These are phyloP conservation scores for Allium sativum DNA, from an alignment of 106 monocot genomes.

Conservation along the genomic window DNA sequence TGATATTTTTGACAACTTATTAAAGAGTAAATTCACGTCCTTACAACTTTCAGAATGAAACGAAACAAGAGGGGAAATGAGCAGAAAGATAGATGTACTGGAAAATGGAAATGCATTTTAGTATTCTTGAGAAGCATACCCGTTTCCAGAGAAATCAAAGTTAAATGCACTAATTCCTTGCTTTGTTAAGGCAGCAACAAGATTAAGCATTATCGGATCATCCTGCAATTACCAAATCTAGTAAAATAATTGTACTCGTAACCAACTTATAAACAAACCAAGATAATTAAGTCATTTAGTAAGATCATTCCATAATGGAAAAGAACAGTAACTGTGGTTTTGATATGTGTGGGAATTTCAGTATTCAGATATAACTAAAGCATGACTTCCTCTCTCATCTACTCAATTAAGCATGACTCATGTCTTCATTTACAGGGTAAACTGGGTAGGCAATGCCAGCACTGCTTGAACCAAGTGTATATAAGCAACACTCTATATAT, in stretches of 20 bases:
- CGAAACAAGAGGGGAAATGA: too few species aligned
- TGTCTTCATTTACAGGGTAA: too few species aligned
- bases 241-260: background rate
- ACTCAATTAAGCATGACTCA: too few species aligned
- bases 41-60: background rate
- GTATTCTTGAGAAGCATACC: conserved; percentile 24
- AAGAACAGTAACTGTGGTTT: background rate
- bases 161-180: conserved; percentile 40
- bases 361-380: background rate
- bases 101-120: background rate
- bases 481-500: too few species aligned
- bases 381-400: too few species aligned
- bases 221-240: conserved; percentile 31
- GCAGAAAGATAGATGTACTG: too few species aligned
- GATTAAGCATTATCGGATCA: conserved; percentile 32
- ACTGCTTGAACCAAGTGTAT: too few species aligned
- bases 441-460: too few species aligned
- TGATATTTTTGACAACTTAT: too few species aligned
- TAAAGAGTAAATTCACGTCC: too few species aligned
- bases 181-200: conserved; percentile 39
- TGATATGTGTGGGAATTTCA: background rate
- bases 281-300: background rate
- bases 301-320: background rate
- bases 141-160: conserved; percentile 91
- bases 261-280: background rate